Evolutionary conservation across 2,329 filamentous ascomycete genomes (phyloP), one percentile per base, ranked within the genome.

Genomic region (Hypoxylon rubiginosum): DNA sequence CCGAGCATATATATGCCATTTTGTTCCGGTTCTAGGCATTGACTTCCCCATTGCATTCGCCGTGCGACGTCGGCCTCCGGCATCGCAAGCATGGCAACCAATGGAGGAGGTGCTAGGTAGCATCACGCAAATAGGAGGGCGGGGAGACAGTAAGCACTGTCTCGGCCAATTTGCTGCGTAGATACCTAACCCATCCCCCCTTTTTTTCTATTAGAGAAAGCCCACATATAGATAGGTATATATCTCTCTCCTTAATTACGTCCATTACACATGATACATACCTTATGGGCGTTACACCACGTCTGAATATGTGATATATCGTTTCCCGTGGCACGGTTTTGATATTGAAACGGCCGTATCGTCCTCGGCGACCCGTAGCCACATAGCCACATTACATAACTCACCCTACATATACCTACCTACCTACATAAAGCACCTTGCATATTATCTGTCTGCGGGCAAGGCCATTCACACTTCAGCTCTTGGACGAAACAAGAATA

Each of bases 11-110:
- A 65, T 65, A 61, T 66, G 63, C 32, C 43, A 17, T 39, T 26
- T 53, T 19, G 9, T 34, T 41, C 52, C 48, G 26, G 59, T 41
- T 64, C 30, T 61, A 48, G 57, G 17, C 17, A 36, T 39, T 17
- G 28, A 41, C 45, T 48, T 41, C 21, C 32, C 34, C 21, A 54
- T 17, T 62, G 49, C 43, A 57, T 57, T 64, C 58, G 49, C 63
- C 60, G 63, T 69, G 60, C 66, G 34, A 69, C 66, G 60, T 67
- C 63, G 54, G 66, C 32, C 60, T 61, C 63, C 62, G 66, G 66
- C 50, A 53, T 62, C 60, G 26, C 64, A 3, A 24, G n/a, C 64
- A 9, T 41, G 4, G 36, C 15, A 17, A 17, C 36, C 63, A 69
- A 67, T 69, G 30, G 56, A 67, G 50, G 50, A 58, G 13, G 1